A percentile compares a stretch with the other conserved stretches of the same genome.
Evolutionary conservation across 192 early-diverging fungal species (phyloP).

Genomic region (Paraglomus occultum): DNA sequence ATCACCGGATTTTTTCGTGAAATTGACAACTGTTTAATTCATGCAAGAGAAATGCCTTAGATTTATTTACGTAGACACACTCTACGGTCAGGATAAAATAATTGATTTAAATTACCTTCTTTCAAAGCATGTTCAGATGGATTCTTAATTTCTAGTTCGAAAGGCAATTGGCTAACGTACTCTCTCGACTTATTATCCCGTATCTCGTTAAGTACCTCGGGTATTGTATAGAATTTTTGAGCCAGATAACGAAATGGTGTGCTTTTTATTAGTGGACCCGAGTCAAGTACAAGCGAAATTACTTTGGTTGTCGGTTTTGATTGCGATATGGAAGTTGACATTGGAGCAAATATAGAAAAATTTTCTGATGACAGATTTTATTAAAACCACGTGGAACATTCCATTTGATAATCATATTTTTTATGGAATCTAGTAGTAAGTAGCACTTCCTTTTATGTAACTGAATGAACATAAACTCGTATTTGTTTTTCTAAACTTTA

Average conservation of each 20-base stretch:
- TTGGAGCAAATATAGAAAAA: too few relatives aligned
- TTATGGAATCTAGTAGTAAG: too few relatives aligned
- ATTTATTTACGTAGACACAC: background rate
- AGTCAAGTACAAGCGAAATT: constrained; percentile 62
- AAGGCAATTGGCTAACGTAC: constrained; percentile 55
- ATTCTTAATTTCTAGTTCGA: constrained; percentile 57
- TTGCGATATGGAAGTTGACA: too few relatives aligned
- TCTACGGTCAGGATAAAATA: background rate
- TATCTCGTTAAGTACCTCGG: constrained; percentile 85
- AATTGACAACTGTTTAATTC: constrained; percentile 62
- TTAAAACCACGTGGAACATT: too few relatives aligned
- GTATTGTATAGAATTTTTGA: constrained; percentile 76
- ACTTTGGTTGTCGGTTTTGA: background rate
- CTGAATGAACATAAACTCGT: too few relatives aligned
- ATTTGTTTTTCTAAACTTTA: too few relatives aligned
- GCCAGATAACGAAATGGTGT: constrained; percentile 59
- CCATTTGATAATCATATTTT: too few relatives aligned
- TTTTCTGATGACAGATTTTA: too few relatives aligned
- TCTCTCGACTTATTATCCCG: constrained; percentile 71
- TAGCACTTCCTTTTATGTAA: too few relatives aligned
- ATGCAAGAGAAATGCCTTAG: too few relatives aligned
- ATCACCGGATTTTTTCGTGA: constrained; percentile 92
- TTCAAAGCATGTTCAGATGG: constrained; percentile 66
- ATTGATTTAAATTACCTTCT: constrained; percentile 39
- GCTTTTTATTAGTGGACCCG: constrained; percentile 71